phyloP scores from a whole-genome alignment of 768 basidiomycete species.

The Galerina marginata region DNA sequence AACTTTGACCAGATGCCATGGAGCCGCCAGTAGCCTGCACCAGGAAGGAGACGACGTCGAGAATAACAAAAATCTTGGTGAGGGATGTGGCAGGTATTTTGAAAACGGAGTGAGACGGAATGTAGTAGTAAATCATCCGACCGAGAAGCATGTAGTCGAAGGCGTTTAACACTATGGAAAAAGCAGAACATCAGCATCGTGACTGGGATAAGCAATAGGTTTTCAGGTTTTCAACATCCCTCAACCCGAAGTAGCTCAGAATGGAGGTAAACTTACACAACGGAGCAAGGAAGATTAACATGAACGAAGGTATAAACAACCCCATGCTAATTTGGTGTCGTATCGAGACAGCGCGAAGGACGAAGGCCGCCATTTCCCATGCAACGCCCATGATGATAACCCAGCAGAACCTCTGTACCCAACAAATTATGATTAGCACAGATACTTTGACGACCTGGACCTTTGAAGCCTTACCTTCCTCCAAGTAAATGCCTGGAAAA shows the following conservation, averaged over 20 bases:
- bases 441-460: neutral
- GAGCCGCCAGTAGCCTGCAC: slow-evolving; percentile 1
- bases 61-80: slow-evolving; percentile 9
- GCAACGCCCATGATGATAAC: slow-evolving; percentile 10
- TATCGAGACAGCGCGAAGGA: slow-evolving; percentile 2
- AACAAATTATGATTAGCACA: neutral
- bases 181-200: neutral
- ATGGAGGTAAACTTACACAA: neutral
- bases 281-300: slow-evolving; percentile 6
- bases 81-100: slow-evolving; percentile 1
- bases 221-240: neutral
- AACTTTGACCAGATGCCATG: slow-evolving; percentile 2
- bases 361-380: slow-evolving; percentile 7
- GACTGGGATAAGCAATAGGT: neutral
- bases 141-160: slow-evolving; percentile 15
- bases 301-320: neutral
- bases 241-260: neutral
- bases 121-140: slow-evolving; percentile 9
- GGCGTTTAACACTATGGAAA: neutral
- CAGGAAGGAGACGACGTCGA: slow-evolving; percentile 10
- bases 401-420: slow-evolving; percentile 4
- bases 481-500: slow-evolving; percentile 5
- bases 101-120: slow-evolving; percentile 1
- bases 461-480: neutral
- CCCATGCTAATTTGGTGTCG: neutral